Evolutionary conservation across 768 basidiomycete genomes (phyloP).

Genomic region (Leccinellum albellum): DNA sequence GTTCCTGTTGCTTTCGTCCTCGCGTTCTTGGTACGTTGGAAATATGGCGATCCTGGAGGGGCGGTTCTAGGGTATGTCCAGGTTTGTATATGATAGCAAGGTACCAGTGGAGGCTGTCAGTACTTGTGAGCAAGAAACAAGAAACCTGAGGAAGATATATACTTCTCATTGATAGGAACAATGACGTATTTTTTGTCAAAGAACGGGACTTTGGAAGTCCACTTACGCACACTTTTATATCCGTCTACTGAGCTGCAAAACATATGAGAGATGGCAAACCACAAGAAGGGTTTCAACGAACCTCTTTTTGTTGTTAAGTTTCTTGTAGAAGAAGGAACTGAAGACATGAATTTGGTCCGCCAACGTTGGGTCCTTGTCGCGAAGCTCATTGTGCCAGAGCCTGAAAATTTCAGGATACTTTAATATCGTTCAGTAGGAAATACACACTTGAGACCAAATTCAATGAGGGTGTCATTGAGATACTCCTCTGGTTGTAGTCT

Average conservation of each 20-base stretch:
- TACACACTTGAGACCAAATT: slow-evolving; percentile 89
- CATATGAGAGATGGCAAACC: slow-evolving; percentile 8
- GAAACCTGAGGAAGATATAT: slow-evolving; percentile 20
- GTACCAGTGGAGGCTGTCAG: slow-evolving; percentile 88
- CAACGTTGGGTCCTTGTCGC: slow-evolving; percentile 51
- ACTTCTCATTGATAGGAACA: slow-evolving; percentile 97
- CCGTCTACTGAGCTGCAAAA: slow-evolving; percentile 50
- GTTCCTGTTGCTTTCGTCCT: slow-evolving; percentile 18
- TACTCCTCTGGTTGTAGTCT: slow-evolving; percentile 79
- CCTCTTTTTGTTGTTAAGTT: slow-evolving; percentile 65
- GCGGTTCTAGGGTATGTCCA: slow-evolving; percentile 50
- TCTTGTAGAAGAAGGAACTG: slow-evolving; percentile 98
- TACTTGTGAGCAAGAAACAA: slow-evolving; percentile 4
- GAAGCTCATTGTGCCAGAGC: slow-evolving; percentile 63
- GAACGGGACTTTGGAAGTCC: slow-evolving; percentile 86
- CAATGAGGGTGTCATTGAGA: slow-evolving; percentile 94
- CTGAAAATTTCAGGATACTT: slow-evolving; percentile 37
- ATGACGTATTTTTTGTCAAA: slow-evolving; percentile 92
- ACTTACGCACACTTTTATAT: slow-evolving; percentile 85
- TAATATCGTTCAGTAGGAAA: neutral
- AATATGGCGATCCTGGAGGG: slow-evolving; percentile 32
- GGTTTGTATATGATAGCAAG: slow-evolving; percentile 91
- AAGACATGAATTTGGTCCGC: slow-evolving; percentile 83
- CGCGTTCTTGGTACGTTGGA: slow-evolving; percentile 17
- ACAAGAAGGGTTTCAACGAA: slow-evolving; percentile 26